phyloP scores from a whole-genome alignment of 2,329 filamentous ascomycete genomes.

The Cladosporium sp. region DNA sequence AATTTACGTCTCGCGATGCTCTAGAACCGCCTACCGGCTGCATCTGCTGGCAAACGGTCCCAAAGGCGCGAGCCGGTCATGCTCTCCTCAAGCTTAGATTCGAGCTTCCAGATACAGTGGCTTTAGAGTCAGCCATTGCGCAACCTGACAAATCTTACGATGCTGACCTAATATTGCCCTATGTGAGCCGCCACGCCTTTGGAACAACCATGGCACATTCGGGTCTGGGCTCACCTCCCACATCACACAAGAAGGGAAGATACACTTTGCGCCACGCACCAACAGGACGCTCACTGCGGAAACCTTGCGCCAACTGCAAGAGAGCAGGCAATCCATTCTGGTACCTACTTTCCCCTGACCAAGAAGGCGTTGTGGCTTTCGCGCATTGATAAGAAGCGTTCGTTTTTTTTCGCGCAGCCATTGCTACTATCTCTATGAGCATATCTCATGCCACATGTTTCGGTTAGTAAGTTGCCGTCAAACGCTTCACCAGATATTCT shows the following conservation, averaged over 20 bases:
- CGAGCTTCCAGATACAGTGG: neutral
- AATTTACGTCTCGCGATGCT: too few relatives aligned
- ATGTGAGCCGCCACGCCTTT: neutral
- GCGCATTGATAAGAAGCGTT: too few relatives aligned
- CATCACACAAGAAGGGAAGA: neutral
- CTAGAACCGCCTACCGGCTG: neutral
- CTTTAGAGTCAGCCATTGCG: neutral
- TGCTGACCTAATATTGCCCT: neutral
- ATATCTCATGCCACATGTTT: neutral
- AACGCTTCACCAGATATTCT: slow-evolving; percentile 75
- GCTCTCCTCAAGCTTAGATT: neutral
- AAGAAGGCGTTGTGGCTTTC: too few relatives aligned
- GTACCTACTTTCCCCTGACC: neutral
- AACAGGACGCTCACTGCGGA: neutral
- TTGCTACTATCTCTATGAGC: too few relatives aligned
- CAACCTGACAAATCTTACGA: neutral
- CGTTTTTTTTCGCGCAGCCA: too few relatives aligned
- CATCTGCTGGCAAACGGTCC: neutral
- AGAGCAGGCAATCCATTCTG: neutral
- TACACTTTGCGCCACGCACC: neutral
- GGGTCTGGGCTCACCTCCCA: neutral
- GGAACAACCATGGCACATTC: neutral
- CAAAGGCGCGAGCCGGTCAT: neutral
- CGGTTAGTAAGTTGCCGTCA: slow-evolving; percentile 65
- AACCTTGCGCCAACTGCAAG: neutral